A percentile compares a stretch with the other conserved stretches of the same genome.
These are phyloP conservation scores for Mycena amicta DNA, from an alignment of 768 basidiomycete species.

Conservation along the genomic window DNA sequence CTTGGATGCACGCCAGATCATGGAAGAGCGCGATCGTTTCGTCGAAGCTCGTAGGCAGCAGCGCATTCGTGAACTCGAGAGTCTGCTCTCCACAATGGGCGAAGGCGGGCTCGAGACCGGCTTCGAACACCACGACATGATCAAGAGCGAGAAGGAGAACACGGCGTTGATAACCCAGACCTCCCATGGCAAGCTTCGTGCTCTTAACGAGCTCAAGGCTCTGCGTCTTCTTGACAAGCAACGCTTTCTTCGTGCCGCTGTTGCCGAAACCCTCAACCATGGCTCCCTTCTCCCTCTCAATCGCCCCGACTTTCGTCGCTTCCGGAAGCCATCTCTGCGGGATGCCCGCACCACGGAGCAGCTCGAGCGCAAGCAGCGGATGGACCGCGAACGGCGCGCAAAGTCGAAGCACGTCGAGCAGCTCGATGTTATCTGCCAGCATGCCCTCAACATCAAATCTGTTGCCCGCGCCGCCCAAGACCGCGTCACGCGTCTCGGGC, in stretches of 20 bases:
- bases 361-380: constrained; percentile 87
- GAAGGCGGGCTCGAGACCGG: constrained; percentile 65
- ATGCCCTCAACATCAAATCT: constrained; percentile 76
- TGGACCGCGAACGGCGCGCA: constrained; percentile 89
- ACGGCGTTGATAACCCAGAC: constrained; percentile 54
- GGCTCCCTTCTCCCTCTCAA: constrained; percentile 89
- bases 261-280: constrained; percentile 86
- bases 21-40: constrained; percentile 90
- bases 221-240: constrained; percentile 91
- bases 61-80: constrained; percentile 84
- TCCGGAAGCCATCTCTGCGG: constrained; percentile 81
- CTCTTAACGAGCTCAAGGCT: constrained; percentile 90
- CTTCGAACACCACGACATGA: constrained; percentile 39
- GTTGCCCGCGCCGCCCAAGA: constrained; percentile 66
- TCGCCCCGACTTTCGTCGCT: constrained; percentile 86
- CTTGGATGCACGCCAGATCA: constrained; percentile 87
- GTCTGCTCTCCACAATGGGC: constrained; percentile 77
- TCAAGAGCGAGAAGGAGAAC: constrained; percentile 50
- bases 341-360: constrained; percentile 90
- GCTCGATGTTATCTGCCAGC: constrained; percentile 80
- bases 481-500: constrained; percentile 73
- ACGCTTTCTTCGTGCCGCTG: constrained; percentile 78
- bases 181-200: constrained; percentile 81
- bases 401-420: constrained; percentile 98
- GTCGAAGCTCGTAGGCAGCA: constrained; percentile 89